Conservation (phyloP, 352 stramenopile genomes). For the Phytopythium sindhum region DNA sequence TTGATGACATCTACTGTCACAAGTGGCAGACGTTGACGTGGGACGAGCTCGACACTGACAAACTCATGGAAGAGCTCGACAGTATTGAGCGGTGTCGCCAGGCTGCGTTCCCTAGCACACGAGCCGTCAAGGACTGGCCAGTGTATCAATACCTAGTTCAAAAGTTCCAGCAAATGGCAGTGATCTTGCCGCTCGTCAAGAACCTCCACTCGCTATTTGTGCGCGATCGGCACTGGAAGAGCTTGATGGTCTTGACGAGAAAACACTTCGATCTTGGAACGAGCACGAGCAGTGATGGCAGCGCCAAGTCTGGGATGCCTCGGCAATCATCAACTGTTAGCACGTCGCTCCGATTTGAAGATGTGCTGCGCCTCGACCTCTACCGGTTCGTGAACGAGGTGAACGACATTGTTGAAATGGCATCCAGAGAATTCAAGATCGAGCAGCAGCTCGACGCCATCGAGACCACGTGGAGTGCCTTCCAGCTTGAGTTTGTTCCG, state of each 20-base stretch:
- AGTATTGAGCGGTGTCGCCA: slow-evolving; percentile 55
- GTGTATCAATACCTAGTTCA: slow-evolving; percentile 91
- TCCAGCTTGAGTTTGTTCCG: slow-evolving; percentile 90
- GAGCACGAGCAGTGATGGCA: slow-evolving; percentile 1
- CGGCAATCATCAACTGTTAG: slow-evolving; percentile 9
- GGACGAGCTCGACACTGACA: slow-evolving; percentile 87
- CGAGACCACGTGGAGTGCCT: slow-evolving; percentile 86
- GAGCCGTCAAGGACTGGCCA: slow-evolving; percentile 88
- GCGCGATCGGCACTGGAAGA: slow-evolving; percentile 88
- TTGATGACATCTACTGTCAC: slow-evolving; percentile 64
- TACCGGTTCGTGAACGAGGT: slow-evolving; percentile 92
- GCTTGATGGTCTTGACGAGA: slow-evolving; percentile 77
- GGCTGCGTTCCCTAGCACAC: slow-evolving; percentile 46
- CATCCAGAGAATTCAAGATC: slow-evolving; percentile 96
- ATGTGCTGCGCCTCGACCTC: slow-evolving; percentile 92
- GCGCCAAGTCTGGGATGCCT: slow-evolving; percentile 2
- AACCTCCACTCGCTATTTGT: slow-evolving; percentile 87
- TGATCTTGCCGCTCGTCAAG: slow-evolving; percentile 89
- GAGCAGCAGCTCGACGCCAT: slow-evolving; percentile 95
- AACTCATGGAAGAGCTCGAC: slow-evolving; percentile 90
- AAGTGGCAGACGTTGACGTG: slow-evolving; percentile 89
- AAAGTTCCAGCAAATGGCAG: slow-evolving; percentile 90
- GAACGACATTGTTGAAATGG: slow-evolving; percentile 93
- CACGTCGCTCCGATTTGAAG: slow-evolving; percentile 78
- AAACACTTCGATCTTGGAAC: slow-evolving; percentile 81